A percentile compares a stretch with the other conserved stretches of the same genome.
phyloP scores from a whole-genome alignment of 352 stramenopile genomes.

The Hyaloperonospora brassicae region DNA sequence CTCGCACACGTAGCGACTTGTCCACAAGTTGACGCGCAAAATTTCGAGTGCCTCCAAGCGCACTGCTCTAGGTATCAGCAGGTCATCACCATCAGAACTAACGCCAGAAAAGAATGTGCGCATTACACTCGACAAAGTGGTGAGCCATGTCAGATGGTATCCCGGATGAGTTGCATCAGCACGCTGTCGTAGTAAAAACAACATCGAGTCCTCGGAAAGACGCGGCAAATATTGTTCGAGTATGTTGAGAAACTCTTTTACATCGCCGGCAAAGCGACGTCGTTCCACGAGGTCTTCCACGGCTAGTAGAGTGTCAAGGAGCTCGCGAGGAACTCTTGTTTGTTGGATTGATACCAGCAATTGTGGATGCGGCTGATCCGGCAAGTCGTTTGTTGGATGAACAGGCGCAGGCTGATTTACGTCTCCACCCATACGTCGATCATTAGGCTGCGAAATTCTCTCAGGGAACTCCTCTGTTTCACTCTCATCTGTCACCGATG shows the following conservation, averaged over 20 bases:
- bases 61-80: conserved; percentile 37
- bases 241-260: conserved; percentile 67
- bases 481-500: conserved; percentile 43
- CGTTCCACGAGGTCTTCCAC: conserved; percentile 66
- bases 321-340: conserved; percentile 63
- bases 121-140: conserved; percentile 45
- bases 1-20: conserved; percentile 75
- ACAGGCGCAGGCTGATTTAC: conserved; percentile 11
- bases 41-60: conserved; percentile 63
- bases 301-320: conserved; percentile 67
- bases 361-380: conserved; percentile 21
- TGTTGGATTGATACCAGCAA: conserved; percentile 52
- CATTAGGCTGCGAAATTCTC: conserved; percentile 8
- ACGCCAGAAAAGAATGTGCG: conserved; percentile 50
- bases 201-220: conserved; percentile 45
- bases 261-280: conserved; percentile 53
- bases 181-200: conserved; percentile 53
- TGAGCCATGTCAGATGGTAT: conserved; percentile 59
- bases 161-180: conserved; percentile 59
- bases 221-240: conserved; percentile 65
- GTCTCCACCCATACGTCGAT: conserved; percentile 8
- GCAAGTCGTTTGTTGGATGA: conserved; percentile 9
- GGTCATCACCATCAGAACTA: conserved; percentile 21
- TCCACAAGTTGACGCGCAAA: conserved; percentile 60
- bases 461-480: conserved; percentile 23